A percentile compares a stretch with the other conserved stretches of the same genome.
These are phyloP conservation scores for Odonthalia washingtoniensis DNA, from an alignment of 31 red algal species.

Conservation along the genomic window DNA sequence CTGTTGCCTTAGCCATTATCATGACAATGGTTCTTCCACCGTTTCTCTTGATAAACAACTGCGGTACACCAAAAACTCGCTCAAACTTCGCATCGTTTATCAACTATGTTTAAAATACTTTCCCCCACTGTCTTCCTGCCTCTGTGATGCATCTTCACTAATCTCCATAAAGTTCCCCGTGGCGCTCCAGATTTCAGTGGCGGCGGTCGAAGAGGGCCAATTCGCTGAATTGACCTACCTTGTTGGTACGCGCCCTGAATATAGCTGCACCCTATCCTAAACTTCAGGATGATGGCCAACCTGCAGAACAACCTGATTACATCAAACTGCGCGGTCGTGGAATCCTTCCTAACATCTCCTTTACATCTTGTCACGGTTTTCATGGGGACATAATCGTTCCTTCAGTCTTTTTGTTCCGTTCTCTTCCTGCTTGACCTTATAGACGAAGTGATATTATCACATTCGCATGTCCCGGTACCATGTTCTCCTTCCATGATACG, in stretches of 20 bases:
- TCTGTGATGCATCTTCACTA: slow-evolving; percentile 24
- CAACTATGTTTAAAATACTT: slow-evolving; percentile 27
- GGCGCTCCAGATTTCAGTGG: background rate
- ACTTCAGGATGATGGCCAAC: background rate
- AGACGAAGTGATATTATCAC: background rate
- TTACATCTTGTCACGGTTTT: slow-evolving; percentile 39
- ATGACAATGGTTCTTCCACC: background rate
- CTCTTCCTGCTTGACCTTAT: slow-evolving; percentile 28
- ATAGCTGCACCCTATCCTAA: slow-evolving; percentile 10
- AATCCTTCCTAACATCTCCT: slow-evolving; percentile 30
- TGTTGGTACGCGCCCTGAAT: slow-evolving; percentile 26
- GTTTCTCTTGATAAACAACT: background rate
- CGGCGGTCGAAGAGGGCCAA: slow-evolving; percentile 5
- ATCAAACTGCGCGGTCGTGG: slow-evolving; percentile 12
- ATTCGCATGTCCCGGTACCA: slow-evolving; percentile 10
- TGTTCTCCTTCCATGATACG: slow-evolving; percentile 1
- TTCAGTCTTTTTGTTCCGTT: slow-evolving; percentile 25
- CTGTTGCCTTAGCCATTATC: slow-evolving; percentile 39
- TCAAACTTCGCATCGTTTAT: background rate
- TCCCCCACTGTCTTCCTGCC: slow-evolving; percentile 43
- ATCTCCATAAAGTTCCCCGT: background rate
- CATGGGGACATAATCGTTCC: slow-evolving; percentile 14
- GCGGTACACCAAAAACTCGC: slow-evolving; percentile 27
- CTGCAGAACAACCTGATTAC: slow-evolving; percentile 14
- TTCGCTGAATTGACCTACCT: slow-evolving; percentile 14